These are phyloP conservation scores for Termitomyces sp. DNA, from an alignment of 768 basidiomycete genomes.

Conservation along the genomic window DNA sequence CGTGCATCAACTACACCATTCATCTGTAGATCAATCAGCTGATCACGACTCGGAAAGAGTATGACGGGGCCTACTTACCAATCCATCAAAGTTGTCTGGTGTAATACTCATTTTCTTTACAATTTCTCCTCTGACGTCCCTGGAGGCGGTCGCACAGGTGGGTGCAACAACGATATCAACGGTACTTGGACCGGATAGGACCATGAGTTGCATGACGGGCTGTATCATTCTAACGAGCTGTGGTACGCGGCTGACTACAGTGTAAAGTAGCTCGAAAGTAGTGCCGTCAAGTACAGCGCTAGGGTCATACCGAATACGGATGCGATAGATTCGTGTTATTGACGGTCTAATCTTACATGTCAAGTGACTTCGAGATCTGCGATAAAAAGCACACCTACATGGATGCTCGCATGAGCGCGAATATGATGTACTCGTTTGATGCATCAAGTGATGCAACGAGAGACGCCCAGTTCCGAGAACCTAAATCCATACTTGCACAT, in stretches of 20 bases:
- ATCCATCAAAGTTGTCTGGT: slow-evolving; percentile 24
- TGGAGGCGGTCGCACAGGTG: slow-evolving; percentile 7
- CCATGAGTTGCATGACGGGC: slow-evolving; percentile 21
- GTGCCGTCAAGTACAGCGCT: not conserved
- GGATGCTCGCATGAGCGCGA: slow-evolving; percentile 20
- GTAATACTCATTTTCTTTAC: slow-evolving; percentile 2
- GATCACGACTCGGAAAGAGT: not conserved
- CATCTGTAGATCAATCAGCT: slow-evolving; percentile 21
- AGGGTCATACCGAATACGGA: slow-evolving; percentile 1
- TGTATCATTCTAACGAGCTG: slow-evolving; percentile 31
- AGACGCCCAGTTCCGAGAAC: slow-evolving; percentile 10
- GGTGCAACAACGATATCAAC: slow-evolving; percentile 27
- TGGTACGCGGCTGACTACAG: slow-evolving; percentile 13
- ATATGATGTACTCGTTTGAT: slow-evolving; percentile 12
- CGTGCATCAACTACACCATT: slow-evolving; percentile 36
- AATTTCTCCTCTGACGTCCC: not conserved
- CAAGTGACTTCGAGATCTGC: not conserved
- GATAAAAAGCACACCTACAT: slow-evolving; percentile 14
- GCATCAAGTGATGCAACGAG: slow-evolving; percentile 6
- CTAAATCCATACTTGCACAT: slow-evolving; percentile 6
- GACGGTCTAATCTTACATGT: slow-evolving; percentile 13
- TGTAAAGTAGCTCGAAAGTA: slow-evolving; percentile 16
- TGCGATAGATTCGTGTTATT: slow-evolving; percentile 1
- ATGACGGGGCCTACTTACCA: slow-evolving; percentile 19
- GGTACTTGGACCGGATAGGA: slow-evolving; percentile 21